These are phyloP conservation scores for Lycium barbarum DNA, from an alignment of 257 asterid genomes.

Conservation along the genomic window DNA sequence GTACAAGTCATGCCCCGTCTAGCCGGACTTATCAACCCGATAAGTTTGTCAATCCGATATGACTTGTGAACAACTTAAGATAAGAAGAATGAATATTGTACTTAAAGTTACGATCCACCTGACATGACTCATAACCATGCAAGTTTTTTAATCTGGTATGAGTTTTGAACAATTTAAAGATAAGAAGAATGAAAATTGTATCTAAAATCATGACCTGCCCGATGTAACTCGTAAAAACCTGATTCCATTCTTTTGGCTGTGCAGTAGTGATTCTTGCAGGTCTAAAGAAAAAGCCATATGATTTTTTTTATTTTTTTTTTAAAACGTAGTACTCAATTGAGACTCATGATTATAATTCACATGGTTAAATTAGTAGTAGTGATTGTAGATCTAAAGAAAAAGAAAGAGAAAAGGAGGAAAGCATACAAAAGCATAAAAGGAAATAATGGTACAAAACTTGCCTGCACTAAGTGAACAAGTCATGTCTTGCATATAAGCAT, in stretches of 20 bases:
- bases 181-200: background rate
- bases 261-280: background rate
- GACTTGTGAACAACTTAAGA: too few relatives aligned
- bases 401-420: background rate
- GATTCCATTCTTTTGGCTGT: background rate
- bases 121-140: background rate
- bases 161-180: too few relatives aligned
- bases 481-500: background rate
- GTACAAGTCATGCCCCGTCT: too few relatives aligned
- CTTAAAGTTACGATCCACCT: background rate
- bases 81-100: background rate
- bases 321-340: background rate
- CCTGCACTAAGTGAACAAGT: background rate
- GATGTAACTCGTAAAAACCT: background rate
- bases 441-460: background rate
- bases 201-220: background rate
- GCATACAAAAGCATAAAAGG: background rate
- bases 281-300: background rate
- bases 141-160: too few relatives aligned
- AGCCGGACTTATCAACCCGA: too few relatives aligned
- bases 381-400: slow-evolving; percentile 2
- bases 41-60: too few relatives aligned
- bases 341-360: background rate
- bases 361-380: background rate
- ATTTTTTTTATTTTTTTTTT: too few relatives aligned